Conservation (phyloP, 192 early-diverging fungal species). For the Coemansia sp. region DNA sequence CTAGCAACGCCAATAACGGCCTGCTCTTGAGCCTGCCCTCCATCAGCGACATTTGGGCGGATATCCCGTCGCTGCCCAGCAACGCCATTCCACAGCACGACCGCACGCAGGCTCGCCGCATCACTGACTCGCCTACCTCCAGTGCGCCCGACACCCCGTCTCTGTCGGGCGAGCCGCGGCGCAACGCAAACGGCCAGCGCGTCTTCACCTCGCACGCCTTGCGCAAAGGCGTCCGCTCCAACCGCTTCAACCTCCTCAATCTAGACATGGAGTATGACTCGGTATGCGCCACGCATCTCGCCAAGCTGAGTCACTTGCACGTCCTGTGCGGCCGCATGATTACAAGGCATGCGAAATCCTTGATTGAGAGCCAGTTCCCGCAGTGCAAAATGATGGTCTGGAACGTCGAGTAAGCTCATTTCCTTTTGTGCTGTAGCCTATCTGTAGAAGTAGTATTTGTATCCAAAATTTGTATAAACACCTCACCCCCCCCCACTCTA, state of each 20-base stretch:
- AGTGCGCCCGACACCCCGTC: constrained; percentile 40
- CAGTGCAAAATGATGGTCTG: constrained; percentile 59
- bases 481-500: too few relatives aligned
- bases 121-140: constrained; percentile 24
- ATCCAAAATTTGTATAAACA: background rate
- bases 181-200: constrained; percentile 16
- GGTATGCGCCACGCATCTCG: constrained; percentile 46
- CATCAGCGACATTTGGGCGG: constrained; percentile 44
- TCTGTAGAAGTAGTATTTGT: background rate
- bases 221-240: constrained; percentile 44
- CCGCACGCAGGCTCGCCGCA: background rate
- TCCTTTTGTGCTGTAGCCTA: background rate
- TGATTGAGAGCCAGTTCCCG: constrained; percentile 54
- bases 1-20: background rate
- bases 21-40: constrained; percentile 24
- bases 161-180: constrained; percentile 10
- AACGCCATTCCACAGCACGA: constrained; percentile 23
- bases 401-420: constrained; percentile 31
- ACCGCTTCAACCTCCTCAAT: constrained; percentile 52
- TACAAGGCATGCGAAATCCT: constrained; percentile 52
- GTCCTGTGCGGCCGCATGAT: constrained; percentile 52
- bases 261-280: constrained; percentile 58
- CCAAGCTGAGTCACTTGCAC: constrained; percentile 43
- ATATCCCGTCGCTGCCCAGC: constrained; percentile 38
- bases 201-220: constrained; percentile 51